phyloP scores from a whole-genome alignment of 495 filamentous ascomycete genomes.

The Neohortaea acidophila region DNA sequence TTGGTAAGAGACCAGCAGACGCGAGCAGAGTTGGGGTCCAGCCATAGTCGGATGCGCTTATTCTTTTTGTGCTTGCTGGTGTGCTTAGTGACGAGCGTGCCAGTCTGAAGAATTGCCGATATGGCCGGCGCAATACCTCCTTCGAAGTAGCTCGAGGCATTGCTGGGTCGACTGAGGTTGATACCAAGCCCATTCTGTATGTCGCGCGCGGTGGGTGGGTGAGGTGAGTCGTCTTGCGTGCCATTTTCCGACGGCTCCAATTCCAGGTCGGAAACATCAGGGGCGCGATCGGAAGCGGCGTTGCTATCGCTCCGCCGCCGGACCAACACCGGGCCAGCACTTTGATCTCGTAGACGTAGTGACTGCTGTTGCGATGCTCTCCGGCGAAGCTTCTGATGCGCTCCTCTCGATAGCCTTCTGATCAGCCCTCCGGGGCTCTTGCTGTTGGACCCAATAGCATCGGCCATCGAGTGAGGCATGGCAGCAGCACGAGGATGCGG shows the following conservation, averaged over 20 bases:
- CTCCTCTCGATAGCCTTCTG: constrained; percentile 49
- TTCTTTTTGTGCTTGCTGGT: constrained; percentile 67
- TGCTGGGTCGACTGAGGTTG: constrained; percentile 18
- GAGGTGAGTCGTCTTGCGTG: constrained; percentile 34
- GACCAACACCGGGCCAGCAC: constrained; percentile 74
- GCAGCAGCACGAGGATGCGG: constrained; percentile 11
- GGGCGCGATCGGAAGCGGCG: constrained; percentile 38
- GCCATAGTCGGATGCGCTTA: constrained; percentile 56
- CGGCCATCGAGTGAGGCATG: constrained; percentile 39
- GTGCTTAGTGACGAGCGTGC: constrained; percentile 62
- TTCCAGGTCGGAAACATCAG: constrained; percentile 30
- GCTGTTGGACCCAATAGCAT: constrained; percentile 32
- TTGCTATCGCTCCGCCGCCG: constrained; percentile 79
- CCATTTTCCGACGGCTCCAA: constrained; percentile 55
- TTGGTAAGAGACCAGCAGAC: constrained; percentile 75
- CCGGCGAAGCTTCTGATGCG: constrained; percentile 47
- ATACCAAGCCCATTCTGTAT: constrained; percentile 26
- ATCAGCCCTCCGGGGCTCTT: constrained; percentile 48
- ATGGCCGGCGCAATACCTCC: constrained; percentile 51
- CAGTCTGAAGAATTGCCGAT: constrained; percentile 53
- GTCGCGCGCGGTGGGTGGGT: constrained; percentile 21
- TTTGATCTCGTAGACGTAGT: constrained; percentile 58
- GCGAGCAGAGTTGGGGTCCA: constrained; percentile 68
- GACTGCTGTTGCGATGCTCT: constrained; percentile 57
- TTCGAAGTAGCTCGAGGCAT: constrained; percentile 19